phyloP scores from a whole-genome alignment of 2,329 filamentous ascomycete species.

The Dactylellina drechsleri region DNA sequence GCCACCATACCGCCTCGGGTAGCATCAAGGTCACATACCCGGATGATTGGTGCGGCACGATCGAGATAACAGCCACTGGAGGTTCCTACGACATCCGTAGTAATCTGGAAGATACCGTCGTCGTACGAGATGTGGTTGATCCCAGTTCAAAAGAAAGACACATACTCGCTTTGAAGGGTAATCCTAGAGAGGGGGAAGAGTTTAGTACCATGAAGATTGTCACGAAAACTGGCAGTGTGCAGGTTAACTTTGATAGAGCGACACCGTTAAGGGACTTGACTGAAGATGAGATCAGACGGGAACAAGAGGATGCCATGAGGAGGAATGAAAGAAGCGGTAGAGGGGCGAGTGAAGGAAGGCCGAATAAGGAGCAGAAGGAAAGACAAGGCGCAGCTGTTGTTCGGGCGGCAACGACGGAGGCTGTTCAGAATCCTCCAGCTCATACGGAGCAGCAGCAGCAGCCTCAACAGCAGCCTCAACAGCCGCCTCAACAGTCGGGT shows the following conservation, averaged over 20 bases:
- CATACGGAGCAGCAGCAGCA: conserved; percentile 1
- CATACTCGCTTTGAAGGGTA: conserved; percentile 39
- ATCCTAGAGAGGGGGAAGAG: conserved; percentile 46
- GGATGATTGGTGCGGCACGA: conserved; percentile 46
- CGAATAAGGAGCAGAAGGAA: conserved; percentile 42
- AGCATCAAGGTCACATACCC: conserved; percentile 41
- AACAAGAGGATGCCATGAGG: conserved; percentile 30
- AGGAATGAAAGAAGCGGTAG: not conserved
- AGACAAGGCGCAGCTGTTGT: conserved; percentile 14
- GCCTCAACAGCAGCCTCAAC: conserved; percentile 10
- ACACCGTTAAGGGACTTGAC: conserved; percentile 39
- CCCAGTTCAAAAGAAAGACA: conserved; percentile 19
- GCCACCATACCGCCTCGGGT: conserved; percentile 28
- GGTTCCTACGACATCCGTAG: conserved; percentile 40
- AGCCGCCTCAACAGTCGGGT: not conserved
- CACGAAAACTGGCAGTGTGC: conserved; percentile 27
- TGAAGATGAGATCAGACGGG: conserved; percentile 18
- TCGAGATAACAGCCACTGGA: conserved; percentile 25
- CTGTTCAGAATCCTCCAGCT: not conserved
- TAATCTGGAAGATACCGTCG: conserved; percentile 9
- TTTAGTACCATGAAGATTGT: conserved; percentile 46
- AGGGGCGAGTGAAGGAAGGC: not conserved
- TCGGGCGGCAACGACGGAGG: conserved; percentile 18
- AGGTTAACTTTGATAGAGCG: conserved; percentile 35
- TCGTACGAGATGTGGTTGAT: conserved; percentile 44